Conservation (phyloP, 164 flowering plant genomes). For the Berberis thunbergii region DNA sequence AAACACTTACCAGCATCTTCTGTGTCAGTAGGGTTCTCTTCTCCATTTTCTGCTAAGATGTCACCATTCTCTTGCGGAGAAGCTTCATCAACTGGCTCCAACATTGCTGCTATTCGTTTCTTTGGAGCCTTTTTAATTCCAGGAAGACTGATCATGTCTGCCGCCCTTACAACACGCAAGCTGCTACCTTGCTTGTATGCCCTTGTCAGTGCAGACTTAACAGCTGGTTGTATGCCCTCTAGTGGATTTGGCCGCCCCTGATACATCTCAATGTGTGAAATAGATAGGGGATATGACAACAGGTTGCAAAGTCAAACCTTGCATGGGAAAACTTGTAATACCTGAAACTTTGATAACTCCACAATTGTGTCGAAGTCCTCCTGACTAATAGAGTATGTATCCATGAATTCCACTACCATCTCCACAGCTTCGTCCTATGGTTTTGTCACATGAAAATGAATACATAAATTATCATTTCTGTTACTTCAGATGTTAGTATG, state of each 20-base stretch:
- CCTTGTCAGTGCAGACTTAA: constrained; percentile 77
- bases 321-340: constrained; percentile 13
- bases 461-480: not conserved
- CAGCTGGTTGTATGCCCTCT: constrained; percentile 76
- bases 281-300: not conserved
- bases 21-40: constrained; percentile 57
- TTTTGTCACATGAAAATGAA: constrained; percentile 3
- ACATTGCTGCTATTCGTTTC: constrained; percentile 81
- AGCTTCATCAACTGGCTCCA: constrained; percentile 57
- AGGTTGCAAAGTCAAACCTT: not conserved
- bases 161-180: constrained; percentile 54
- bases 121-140: constrained; percentile 82
- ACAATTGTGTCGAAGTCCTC: constrained; percentile 82
- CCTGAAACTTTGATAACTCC: constrained; percentile 84
- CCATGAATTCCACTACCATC: constrained; percentile 84
- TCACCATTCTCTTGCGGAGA: constrained; percentile 29
- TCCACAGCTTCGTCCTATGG: constrained; percentile 83
- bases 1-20: constrained; percentile 46
- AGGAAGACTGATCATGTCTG: constrained; percentile 76
- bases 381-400: constrained; percentile 72
- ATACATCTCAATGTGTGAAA: constrained; percentile 4
- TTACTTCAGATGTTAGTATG: not conserved
- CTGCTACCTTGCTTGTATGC: constrained; percentile 84
- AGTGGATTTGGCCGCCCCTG: constrained; percentile 75
- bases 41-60: constrained; percentile 44